Evolutionary conservation across 768 basidiomycete genomes (phyloP).

Genomic region (Xerocomellus intermedius): DNA sequence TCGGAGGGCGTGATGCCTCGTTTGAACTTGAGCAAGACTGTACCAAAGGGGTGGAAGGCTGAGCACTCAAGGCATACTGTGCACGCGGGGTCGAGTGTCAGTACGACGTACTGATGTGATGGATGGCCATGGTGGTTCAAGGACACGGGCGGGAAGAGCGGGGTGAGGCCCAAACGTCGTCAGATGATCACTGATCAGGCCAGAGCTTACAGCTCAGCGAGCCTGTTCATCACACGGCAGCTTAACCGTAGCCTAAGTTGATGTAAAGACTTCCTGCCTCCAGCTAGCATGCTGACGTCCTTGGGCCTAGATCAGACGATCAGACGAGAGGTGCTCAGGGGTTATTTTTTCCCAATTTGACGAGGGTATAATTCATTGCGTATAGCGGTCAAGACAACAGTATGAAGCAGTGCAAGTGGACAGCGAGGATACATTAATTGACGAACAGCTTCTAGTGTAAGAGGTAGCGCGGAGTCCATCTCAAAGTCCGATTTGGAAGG

Average conservation of each 20-base stretch:
- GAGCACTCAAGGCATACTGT: background rate
- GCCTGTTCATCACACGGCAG: too few species aligned
- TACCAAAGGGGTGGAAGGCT: background rate
- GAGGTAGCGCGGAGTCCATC: background rate
- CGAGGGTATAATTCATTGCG: background rate
- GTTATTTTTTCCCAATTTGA: background rate
- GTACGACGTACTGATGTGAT: constrained; percentile 23
- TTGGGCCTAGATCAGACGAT: too few species aligned
- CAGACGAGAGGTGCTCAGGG: background rate
- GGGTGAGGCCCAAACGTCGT: background rate
- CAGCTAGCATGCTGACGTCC: background rate
- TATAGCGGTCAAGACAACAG: constrained; percentile 6
- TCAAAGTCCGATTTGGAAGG: background rate
- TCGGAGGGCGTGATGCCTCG: constrained; percentile 9
- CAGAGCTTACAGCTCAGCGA: too few species aligned
- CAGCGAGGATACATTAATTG: constrained; percentile 7
- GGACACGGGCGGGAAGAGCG: background rate
- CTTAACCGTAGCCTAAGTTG: background rate
- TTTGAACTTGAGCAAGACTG: constrained; percentile 27
- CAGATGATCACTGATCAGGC: too few species aligned
- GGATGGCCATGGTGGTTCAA: constrained; percentile 12
- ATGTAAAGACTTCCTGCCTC: background rate
- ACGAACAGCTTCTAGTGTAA: background rate
- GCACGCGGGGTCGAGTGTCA: background rate
- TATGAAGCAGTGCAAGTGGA: constrained; percentile 5